These are phyloP conservation scores for Coemansia sp. DNA, from an alignment of 192 early-diverging fungal genomes.

Conservation along the genomic window DNA sequence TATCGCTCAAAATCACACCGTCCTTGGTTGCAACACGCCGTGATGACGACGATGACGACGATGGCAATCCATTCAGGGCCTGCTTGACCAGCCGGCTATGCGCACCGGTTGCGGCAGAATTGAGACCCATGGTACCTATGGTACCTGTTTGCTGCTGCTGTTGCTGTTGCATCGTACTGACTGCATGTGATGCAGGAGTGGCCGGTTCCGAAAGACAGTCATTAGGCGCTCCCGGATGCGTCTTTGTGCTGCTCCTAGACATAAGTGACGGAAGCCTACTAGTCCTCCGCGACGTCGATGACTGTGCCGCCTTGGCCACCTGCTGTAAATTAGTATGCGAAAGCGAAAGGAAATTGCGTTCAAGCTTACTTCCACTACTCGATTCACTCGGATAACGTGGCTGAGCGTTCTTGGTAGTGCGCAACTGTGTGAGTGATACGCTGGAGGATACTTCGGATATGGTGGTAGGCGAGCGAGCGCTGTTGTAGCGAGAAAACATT, in stretches of 20 bases:
- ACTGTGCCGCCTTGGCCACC: too few relatives aligned
- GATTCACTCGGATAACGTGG: neutral
- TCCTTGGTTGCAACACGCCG: too few relatives aligned
- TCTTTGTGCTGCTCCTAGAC: slow-evolving; percentile 11
- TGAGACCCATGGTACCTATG: too few relatives aligned
- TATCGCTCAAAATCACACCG: too few relatives aligned
- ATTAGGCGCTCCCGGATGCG: slow-evolving; percentile 8
- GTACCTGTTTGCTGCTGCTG: too few relatives aligned
- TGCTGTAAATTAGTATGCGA: slow-evolving; percentile 48
- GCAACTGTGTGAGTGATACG: slow-evolving; percentile 6
- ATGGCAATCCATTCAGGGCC: too few relatives aligned
- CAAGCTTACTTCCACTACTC: slow-evolving; percentile 3
- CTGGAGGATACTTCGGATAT: slow-evolving; percentile 2
- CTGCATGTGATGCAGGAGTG: slow-evolving; percentile 20
- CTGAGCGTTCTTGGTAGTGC: neutral
- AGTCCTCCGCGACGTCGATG: too few relatives aligned
- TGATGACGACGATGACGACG: too few relatives aligned
- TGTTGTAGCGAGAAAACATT: slow-evolving; percentile 2
- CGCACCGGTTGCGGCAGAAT: too few relatives aligned
- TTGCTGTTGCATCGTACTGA: too few relatives aligned
- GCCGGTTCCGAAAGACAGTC: slow-evolving; percentile 26
- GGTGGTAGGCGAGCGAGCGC: neutral
- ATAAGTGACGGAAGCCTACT: slow-evolving; percentile 20
- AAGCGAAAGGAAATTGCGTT: slow-evolving; percentile 26
- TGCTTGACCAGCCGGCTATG: too few relatives aligned